Evolutionary conservation across 768 basidiomycete species (phyloP).

Genomic region (Lactarius hengduanensis): DNA sequence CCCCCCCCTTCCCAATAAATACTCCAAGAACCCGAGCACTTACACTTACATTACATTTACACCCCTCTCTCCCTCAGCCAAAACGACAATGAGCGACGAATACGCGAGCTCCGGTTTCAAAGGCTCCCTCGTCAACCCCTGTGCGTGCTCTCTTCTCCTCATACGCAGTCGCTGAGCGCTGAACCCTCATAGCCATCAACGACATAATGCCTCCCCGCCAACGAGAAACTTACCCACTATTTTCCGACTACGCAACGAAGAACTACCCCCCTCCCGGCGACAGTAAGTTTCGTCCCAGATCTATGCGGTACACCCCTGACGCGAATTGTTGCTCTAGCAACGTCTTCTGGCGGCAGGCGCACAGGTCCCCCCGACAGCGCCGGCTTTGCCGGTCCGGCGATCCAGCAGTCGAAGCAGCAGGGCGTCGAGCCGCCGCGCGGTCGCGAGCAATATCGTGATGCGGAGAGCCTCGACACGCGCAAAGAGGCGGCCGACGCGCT

Average conservation of each 20-base stretch:
- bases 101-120: slow-evolving; percentile 29
- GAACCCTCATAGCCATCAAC: slow-evolving; percentile 19
- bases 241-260: slow-evolving; percentile 24
- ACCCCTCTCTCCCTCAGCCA: neutral
- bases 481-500: slow-evolving; percentile 27
- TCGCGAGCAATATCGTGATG: slow-evolving; percentile 11
- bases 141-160: slow-evolving; percentile 8
- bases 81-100: slow-evolving; percentile 27
- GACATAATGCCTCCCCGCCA: slow-evolving; percentile 12
- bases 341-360: slow-evolving; percentile 27
- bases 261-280: slow-evolving; percentile 30
- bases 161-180: neutral
- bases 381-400: neutral
- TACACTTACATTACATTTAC: neutral
- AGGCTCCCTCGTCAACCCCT: slow-evolving; percentile 24
- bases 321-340: slow-evolving; percentile 8
- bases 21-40: neutral
- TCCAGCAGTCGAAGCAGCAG: slow-evolving; percentile 11
- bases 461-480: slow-evolving; percentile 27
- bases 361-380: neutral
- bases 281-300: slow-evolving; percentile 3
- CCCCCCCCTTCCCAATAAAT: neutral
- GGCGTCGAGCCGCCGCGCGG: neutral
- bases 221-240: slow-evolving; percentile 13
- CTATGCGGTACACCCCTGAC: too few relatives aligned